Evolutionary conservation across 2,329 filamentous ascomycete genomes (phyloP).

Genomic region (Aspergillus novofumigatus): DNA sequence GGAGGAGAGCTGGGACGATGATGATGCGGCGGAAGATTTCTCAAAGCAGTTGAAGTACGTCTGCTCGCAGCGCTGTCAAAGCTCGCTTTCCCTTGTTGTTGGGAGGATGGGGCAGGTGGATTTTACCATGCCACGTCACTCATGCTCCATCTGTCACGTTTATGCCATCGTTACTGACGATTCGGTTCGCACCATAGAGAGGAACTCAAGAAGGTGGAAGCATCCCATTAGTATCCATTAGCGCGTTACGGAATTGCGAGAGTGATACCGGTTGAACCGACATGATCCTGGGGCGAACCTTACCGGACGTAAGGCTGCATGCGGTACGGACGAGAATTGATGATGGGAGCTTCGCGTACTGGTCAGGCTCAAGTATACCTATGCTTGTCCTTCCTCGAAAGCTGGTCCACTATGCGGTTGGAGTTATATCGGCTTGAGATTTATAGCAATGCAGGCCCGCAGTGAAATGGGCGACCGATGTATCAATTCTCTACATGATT

Average conservation of each 20-base stretch:
- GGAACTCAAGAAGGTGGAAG: slow-evolving; percentile 91
- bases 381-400: background rate
- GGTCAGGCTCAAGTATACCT: background rate
- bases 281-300: background rate
- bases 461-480: background rate
- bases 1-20: slow-evolving; percentile 99
- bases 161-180: background rate
- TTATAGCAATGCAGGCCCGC: background rate
- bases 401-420: background rate
- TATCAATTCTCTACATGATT: background rate
- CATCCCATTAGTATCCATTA: slow-evolving; percentile 58
- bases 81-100: background rate
- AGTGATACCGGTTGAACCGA: slow-evolving; percentile 1
- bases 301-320: background rate
- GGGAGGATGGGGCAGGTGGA: no score
- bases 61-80: background rate
- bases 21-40: slow-evolving; percentile 95
- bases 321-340: background rate
- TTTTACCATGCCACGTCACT: background rate
- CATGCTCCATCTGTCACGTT: background rate
- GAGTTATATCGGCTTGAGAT: background rate
- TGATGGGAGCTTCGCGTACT: background rate
- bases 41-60: slow-evolving; percentile 86
- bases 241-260: slow-evolving; percentile 1
- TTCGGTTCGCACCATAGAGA: slow-evolving; percentile 37